Percentiles rank a stretch among this genome's conserved stretches.
These are phyloP conservation scores for Albizia julibrissin DNA, from an alignment of 306 rosid species.

Conservation along the genomic window DNA sequence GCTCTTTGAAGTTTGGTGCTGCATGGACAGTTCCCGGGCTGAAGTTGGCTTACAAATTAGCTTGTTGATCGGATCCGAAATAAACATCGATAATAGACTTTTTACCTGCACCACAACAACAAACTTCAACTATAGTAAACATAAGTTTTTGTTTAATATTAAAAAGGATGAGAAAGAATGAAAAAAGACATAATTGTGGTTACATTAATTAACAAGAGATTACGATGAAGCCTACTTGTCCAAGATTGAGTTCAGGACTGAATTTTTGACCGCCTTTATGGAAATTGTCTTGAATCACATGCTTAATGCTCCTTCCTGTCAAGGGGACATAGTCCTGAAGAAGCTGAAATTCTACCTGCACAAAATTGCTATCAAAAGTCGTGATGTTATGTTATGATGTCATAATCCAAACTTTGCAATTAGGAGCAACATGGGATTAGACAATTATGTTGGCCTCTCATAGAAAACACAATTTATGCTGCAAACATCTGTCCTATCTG, in stretches of 20 bases:
- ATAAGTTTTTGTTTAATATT: not conserved
- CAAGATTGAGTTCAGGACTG: constrained; percentile 45
- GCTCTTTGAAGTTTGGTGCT: constrained; percentile 23
- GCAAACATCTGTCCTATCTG: not conserved
- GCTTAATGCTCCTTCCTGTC: constrained; percentile 43
- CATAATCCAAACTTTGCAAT: not conserved
- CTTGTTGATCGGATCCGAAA: constrained; percentile 21
- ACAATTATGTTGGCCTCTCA: constrained; percentile 15
- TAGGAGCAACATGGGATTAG: not conserved
- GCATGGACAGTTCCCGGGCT: constrained; percentile 27
- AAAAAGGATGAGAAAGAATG: not conserved
- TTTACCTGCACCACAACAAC: constrained; percentile 41
- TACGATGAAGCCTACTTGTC: constrained; percentile 39
- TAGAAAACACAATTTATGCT: not conserved
- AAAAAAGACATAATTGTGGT: not conserved
- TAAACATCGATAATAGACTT: constrained; percentile 43
- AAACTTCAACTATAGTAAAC: constrained; percentile 6
- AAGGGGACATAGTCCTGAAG: constrained; percentile 42
- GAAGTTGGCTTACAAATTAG: constrained; percentile 3
- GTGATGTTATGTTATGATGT: not conserved
- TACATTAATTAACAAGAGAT: constrained; percentile 6
- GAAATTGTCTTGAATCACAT: constrained; percentile 46
- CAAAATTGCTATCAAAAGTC: constrained; percentile 3
- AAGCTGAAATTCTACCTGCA: constrained; percentile 51
- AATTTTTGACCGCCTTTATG: constrained; percentile 44